Conservation (phyloP, 257 asterid species). For the Ehretia macrophylla region DNA sequence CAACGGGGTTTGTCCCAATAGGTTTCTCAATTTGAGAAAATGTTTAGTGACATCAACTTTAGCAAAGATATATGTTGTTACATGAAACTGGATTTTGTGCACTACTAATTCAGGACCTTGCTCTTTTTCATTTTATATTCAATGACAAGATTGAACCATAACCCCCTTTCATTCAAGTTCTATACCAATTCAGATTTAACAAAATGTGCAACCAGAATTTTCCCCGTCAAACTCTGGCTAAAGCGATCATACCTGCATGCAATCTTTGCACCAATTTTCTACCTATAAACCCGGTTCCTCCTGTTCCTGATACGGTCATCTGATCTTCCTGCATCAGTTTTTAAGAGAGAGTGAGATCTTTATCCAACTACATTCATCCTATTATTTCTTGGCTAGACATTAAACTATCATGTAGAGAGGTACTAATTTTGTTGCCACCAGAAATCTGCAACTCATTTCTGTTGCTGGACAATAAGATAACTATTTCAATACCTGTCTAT, state of each 20-base stretch:
- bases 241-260: slow-evolving; percentile 34
- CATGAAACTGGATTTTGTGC: too few relatives aligned
- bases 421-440: too few relatives aligned
- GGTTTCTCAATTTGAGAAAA: too few relatives aligned
- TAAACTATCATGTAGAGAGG: not conserved
- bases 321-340: slow-evolving; percentile 45
- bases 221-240: not conserved
- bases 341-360: not conserved
- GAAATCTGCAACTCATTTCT: not conserved
- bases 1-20: too few relatives aligned
- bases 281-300: slow-evolving; percentile 95
- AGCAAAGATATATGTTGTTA: too few relatives aligned
- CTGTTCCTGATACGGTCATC: slow-evolving; percentile 83
- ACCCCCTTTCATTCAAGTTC: too few relatives aligned
- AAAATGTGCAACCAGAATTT: not conserved
- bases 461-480: not conserved
- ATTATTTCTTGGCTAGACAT: not conserved
- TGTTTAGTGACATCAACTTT: too few relatives aligned
- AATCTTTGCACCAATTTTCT: slow-evolving; percentile 86
- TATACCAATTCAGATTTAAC: not conserved
- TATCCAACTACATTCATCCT: not conserved
- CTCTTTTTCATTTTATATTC: too few relatives aligned
- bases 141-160: too few relatives aligned
- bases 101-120: too few relatives aligned
- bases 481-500: too few relatives aligned